Conservation (phyloP, 2,329 filamentous ascomycete genomes). For the Fusarium sp. region DNA sequence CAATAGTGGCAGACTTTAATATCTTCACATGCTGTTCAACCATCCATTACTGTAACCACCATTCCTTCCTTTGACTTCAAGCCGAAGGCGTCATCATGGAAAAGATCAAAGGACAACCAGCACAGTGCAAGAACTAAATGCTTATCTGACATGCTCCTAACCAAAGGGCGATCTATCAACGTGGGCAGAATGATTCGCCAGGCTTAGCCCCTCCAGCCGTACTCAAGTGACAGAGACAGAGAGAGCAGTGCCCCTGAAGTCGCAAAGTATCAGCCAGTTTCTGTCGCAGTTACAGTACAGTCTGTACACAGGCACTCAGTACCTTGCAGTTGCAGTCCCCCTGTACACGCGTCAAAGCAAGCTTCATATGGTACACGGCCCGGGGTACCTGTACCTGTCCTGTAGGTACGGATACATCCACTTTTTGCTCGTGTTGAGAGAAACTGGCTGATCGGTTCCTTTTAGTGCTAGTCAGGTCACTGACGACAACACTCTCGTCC, state of each 20-base stretch:
- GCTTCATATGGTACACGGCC: conserved; percentile 22
- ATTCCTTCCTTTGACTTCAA: conserved; percentile 30
- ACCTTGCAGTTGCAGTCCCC: conserved; percentile 32
- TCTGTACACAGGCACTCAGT: conserved; percentile 18
- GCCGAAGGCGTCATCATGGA: conserved; percentile 9
- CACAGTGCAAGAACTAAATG: conserved; percentile 28
- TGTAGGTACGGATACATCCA: conserved; percentile 10
- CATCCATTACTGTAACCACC: not conserved
- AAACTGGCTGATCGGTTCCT: conserved; percentile 22
- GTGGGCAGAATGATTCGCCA: conserved; percentile 52
- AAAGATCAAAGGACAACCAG: conserved; percentile 16
- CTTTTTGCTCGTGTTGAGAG: conserved; percentile 30
- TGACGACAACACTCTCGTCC: conserved; percentile 21
- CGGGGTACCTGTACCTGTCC: conserved; percentile 31
- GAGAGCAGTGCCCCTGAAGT: conserved; percentile 37
- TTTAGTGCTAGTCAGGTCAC: conserved; percentile 13
- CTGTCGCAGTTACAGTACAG: conserved; percentile 15
- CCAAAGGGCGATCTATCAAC: conserved; percentile 45
- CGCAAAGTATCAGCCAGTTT: conserved; percentile 24
- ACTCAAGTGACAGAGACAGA: not conserved
- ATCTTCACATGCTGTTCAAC: conserved; percentile 7
- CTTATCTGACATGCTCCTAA: conserved; percentile 33
- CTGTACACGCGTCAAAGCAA: conserved; percentile 43
- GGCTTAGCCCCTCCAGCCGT: conserved; percentile 20
- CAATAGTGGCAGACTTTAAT: not conserved